phyloP scores from a whole-genome alignment of 1,284 basidiomycete genomes.

The Ustilago trichophora region DNA sequence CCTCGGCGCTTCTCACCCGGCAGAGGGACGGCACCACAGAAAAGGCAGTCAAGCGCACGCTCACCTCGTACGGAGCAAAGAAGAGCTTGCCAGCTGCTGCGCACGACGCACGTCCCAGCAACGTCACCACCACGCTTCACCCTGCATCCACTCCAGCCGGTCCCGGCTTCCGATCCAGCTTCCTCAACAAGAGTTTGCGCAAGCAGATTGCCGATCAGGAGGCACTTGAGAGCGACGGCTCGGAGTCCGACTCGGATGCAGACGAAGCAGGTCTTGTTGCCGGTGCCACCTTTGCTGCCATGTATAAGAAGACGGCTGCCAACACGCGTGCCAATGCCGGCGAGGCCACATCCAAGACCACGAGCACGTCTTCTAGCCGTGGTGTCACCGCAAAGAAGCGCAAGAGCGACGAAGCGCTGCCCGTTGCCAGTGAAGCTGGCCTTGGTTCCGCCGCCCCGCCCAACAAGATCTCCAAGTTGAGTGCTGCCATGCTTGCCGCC shows the following conservation, averaged over 20 bases:
- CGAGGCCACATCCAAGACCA: slow-evolving; percentile 8
- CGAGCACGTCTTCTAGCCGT: background rate
- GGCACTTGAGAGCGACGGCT: slow-evolving; percentile 21
- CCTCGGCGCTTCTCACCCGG: slow-evolving; percentile 23
- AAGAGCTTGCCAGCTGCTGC: slow-evolving; percentile 44
- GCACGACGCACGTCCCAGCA: slow-evolving; percentile 16
- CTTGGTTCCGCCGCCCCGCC: slow-evolving; percentile 17
- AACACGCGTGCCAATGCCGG: slow-evolving; percentile 41
- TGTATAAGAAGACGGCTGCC: slow-evolving; percentile 27
- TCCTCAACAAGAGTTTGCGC: slow-evolving; percentile 62
- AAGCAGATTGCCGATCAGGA: slow-evolving; percentile 54
- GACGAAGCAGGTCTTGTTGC: slow-evolving; percentile 28
- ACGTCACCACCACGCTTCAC: slow-evolving; percentile 23
- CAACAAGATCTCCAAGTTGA: slow-evolving; percentile 32
- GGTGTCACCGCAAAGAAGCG: slow-evolving; percentile 27
- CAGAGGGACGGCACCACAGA: slow-evolving; percentile 28
- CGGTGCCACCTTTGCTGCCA: slow-evolving; percentile 24
- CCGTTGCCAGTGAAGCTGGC: slow-evolving; percentile 11
- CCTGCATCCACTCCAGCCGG: slow-evolving; percentile 48
- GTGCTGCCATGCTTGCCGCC: slow-evolving; percentile 25
- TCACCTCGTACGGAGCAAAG: slow-evolving; percentile 46
- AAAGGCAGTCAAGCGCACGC: slow-evolving; percentile 43
- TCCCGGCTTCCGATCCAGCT: slow-evolving; percentile 50
- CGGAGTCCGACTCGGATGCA: slow-evolving; percentile 36
- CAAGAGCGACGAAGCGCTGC: slow-evolving; percentile 40